Percentiles rank a stretch among this genome's conserved stretches.
Evolutionary conservation across 148 eudicot species (phyloP).

Genomic region (Oxyria digyna): DNA sequence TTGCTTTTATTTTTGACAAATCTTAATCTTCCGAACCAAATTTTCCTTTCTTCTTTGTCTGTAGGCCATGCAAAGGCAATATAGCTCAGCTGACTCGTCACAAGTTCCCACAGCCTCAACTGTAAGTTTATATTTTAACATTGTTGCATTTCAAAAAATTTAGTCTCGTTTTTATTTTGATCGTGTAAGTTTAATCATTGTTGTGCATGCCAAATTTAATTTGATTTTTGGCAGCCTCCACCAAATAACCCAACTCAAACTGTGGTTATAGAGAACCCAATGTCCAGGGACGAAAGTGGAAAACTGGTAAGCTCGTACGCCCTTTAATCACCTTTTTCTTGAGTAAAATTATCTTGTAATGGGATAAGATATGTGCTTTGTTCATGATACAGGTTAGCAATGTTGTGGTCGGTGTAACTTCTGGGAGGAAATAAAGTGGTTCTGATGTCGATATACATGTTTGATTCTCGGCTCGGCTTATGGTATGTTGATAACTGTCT

Average conservation of each 20-base stretch:
- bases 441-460: not conserved
- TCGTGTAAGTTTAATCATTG: no score
- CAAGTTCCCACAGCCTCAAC: constrained; percentile 16
- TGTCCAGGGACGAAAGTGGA: constrained; percentile 41
- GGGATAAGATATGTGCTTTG: not conserved
- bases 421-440: constrained; percentile 4
- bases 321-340: not conserved
- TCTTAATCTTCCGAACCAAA: not conserved
- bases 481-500: not conserved
- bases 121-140: constrained; percentile 22
- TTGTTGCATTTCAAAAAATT: no score
- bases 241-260: constrained; percentile 24
- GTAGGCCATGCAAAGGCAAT: constrained; percentile 36
- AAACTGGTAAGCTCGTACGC: constrained; percentile 36
- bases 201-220: no score
- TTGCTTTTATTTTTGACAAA: no score
- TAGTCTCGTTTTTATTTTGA: no score
- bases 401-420: constrained; percentile 5
- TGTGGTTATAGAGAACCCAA: constrained; percentile 43
- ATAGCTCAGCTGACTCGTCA: constrained; percentile 28
- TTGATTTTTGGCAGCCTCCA: constrained; percentile 16
- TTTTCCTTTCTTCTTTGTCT: not conserved
- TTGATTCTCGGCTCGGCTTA: not conserved
- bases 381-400: constrained; percentile 1
- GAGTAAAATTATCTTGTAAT: not conserved